A percentile compares a stretch with the other conserved stretches of the same genome.
These are phyloP conservation scores for Diaporthe vaccinii DNA, from an alignment of 2,329 filamentous ascomycete genomes.

Conservation along the genomic window DNA sequence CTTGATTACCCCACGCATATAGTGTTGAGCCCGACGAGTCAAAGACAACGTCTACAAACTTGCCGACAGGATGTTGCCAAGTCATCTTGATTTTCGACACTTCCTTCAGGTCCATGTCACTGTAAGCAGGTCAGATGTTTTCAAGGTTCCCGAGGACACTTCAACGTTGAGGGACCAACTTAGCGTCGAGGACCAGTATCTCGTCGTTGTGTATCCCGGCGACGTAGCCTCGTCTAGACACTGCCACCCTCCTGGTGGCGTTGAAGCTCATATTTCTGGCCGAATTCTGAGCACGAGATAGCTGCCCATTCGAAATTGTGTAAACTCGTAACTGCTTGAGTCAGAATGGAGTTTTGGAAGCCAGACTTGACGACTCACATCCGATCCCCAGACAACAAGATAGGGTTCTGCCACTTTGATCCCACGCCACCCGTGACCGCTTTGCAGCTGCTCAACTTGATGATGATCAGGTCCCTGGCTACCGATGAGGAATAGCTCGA, in stretches of 20 bases:
- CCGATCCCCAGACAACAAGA: constrained; percentile 27
- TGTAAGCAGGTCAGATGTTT: not conserved
- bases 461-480: not conserved
- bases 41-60: constrained; percentile 31
- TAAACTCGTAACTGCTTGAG: constrained; percentile 18
- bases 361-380: not conserved
- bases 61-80: not conserved
- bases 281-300: not conserved
- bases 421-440: constrained; percentile 12
- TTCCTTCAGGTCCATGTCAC: not conserved
- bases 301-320: not conserved
- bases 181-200: constrained; percentile 28
- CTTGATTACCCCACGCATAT: constrained; percentile 29
- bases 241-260: constrained; percentile 23
- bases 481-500: constrained; percentile 7
- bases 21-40: constrained; percentile 13
- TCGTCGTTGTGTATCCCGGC: constrained; percentile 23
- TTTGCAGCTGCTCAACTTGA: not conserved
- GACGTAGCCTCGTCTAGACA: constrained; percentile 24
- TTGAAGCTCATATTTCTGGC: not conserved
- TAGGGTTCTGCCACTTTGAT: constrained; percentile 31
- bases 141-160: accelerated
- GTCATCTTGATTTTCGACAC: not conserved
- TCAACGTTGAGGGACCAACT: not conserved
- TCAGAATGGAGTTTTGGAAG: not conserved